Evolutionary conservation across 176 grass and related monocot genomes (phyloP).

Genomic region (Oryza brachyantha): DNA sequence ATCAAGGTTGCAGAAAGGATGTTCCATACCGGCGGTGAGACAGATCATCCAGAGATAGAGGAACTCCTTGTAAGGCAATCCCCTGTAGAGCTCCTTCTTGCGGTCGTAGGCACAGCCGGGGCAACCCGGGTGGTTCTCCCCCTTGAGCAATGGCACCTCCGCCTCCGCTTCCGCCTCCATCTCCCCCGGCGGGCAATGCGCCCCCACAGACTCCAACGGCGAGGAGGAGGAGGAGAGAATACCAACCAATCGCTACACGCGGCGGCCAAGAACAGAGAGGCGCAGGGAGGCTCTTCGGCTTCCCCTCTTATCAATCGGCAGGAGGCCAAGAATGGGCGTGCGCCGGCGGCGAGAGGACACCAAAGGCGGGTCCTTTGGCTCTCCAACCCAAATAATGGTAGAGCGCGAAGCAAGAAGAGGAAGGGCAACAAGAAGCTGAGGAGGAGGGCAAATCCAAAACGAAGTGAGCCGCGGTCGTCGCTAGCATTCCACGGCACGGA

Average conservation of each 20-base stretch:
- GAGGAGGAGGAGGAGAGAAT: background rate
- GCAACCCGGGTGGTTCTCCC: slow-evolving; percentile 30
- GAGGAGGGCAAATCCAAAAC: too few relatives aligned
- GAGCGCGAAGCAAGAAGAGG: too few relatives aligned
- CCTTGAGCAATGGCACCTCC: slow-evolving; percentile 19
- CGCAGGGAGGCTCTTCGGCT: background rate
- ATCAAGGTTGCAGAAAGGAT: background rate
- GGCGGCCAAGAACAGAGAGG: too few relatives aligned
- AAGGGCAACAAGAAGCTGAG: too few relatives aligned
- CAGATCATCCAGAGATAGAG: slow-evolving; percentile 48
- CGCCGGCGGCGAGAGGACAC: too few relatives aligned
- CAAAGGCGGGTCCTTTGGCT: background rate
- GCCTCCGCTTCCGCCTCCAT: background rate
- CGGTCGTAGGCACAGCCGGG: slow-evolving; percentile 41
- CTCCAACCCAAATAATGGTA: too few relatives aligned
- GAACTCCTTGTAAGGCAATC: slow-evolving; percentile 55
- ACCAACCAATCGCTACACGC: background rate
- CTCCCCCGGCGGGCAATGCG: background rate
- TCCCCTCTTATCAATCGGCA: background rate
- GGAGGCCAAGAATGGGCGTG: background rate
- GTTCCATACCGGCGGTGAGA: slow-evolving; percentile 30
- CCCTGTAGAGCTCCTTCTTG: slow-evolving; percentile 12
- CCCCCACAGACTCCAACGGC: background rate
- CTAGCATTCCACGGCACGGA: too few relatives aligned
- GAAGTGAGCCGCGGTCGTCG: background rate